These are phyloP conservation scores for Saraca asoca DNA, from an alignment of 331 rosid species.

Conservation along the genomic window DNA sequence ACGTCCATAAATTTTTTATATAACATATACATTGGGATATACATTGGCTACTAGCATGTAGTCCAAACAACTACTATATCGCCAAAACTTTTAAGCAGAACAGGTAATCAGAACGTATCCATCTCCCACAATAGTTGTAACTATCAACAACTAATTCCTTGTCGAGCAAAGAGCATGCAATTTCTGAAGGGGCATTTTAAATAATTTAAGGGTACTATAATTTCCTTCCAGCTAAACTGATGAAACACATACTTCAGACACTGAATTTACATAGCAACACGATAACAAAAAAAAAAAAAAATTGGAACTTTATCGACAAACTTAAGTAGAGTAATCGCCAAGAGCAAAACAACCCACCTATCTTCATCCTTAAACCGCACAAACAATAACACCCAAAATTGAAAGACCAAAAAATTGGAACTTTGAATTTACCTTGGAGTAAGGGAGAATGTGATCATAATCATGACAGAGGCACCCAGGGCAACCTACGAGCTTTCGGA, in stretches of 20 bases:
- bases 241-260: not conserved
- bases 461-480: slow-evolving; percentile 92
- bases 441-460: slow-evolving; percentile 87
- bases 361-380: not conserved
- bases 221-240: not conserved
- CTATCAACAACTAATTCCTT: too few relatives aligned
- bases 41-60: too few relatives aligned
- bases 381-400: not conserved
- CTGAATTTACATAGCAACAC: not conserved
- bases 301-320: not conserved
- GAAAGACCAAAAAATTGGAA: not conserved
- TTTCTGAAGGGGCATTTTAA: not conserved
- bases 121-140: too few relatives aligned
- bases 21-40: too few relatives aligned
- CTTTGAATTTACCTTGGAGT: slow-evolving; percentile 59
- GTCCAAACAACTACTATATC: not conserved
- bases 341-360: slow-evolving; percentile 14
- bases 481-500: slow-evolving; percentile 92
- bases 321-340: not conserved
- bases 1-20: too few relatives aligned
- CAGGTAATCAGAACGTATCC: too few relatives aligned
- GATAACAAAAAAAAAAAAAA: not conserved
- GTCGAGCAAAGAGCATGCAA: too few relatives aligned
- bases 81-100: too few relatives aligned
- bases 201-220: not conserved